Conservation (phyloP, 495 filamentous ascomycete genomes). For the Neurospora hispaniola region DNA sequence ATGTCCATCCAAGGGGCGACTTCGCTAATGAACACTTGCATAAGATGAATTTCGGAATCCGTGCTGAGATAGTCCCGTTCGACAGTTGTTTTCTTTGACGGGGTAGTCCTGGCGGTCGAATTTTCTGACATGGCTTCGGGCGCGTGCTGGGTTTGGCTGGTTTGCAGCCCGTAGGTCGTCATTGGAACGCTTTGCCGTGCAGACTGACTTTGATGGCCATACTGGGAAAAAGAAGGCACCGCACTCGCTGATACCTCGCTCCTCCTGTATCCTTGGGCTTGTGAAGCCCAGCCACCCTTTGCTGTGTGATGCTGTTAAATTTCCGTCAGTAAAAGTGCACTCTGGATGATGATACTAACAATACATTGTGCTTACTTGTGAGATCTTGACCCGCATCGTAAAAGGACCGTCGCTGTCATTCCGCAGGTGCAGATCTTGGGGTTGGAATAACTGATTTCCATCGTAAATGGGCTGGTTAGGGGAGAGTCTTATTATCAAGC, state of each 20-base stretch:
- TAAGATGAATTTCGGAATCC: constrained; percentile 68
- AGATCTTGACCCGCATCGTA: neutral
- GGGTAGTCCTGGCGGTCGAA: neutral
- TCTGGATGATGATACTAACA: neutral
- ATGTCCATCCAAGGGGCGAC: constrained; percentile 93
- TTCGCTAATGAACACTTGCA: constrained; percentile 88
- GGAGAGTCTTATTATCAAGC: neutral
- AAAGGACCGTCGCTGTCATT: neutral
- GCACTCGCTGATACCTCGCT: constrained; percentile 24
- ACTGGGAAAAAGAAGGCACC: constrained; percentile 9
- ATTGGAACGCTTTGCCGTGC: neutral
- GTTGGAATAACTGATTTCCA: neutral
- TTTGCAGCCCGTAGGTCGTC: neutral
- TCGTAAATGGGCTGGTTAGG: neutral
- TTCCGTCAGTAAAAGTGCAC: neutral
- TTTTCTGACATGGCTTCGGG: neutral
- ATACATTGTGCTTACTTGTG: neutral
- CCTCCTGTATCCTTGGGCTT: constrained; percentile 14
- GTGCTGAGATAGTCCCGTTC: constrained; percentile 50
- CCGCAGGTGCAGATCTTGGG: neutral
- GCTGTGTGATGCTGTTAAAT: neutral
- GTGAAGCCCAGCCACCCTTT: neutral
- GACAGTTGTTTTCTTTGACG: constrained; percentile 1
- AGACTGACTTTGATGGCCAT: neutral
- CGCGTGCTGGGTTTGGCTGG: neutral